Evolutionary conservation across 805 yeast genomes (phyloP).

Genomic region (Candida insectorum): DNA sequence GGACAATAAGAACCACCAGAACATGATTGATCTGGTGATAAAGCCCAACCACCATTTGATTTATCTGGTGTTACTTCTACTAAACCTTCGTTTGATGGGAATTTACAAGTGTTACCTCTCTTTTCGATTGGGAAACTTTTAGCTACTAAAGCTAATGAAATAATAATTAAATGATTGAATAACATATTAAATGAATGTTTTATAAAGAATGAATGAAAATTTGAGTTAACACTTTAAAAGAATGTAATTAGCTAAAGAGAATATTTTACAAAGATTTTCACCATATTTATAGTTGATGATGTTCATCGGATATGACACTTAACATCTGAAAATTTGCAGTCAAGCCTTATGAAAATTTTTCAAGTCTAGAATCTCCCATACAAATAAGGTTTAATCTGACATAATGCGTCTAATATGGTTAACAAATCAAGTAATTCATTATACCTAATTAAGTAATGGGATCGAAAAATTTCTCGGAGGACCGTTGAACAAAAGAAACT

Average conservation of each 20-base stretch:
- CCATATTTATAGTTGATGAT: neutral
- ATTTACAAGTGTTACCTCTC: constrained; percentile 50
- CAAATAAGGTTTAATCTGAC: too few species aligned
- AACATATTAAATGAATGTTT: constrained; percentile 9
- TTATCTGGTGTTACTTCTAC: constrained; percentile 62
- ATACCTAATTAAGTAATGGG: too few species aligned
- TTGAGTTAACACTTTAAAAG: too few species aligned
- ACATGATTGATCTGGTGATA: constrained; percentile 71
- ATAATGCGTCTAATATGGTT: too few species aligned
- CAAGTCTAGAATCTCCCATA: too few species aligned
- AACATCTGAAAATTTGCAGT: too few species aligned
- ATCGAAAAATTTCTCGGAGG: too few species aligned
- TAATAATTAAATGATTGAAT: constrained; percentile 8
- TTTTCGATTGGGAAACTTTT: constrained; percentile 23
- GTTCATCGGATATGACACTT: too few species aligned
- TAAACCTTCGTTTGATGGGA: constrained; percentile 66
- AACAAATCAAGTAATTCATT: too few species aligned
- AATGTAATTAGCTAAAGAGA: neutral
- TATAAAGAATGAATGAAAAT: constrained; percentile 1
- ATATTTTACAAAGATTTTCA: neutral
- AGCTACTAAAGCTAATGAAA: constrained; percentile 18
- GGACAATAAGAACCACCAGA: constrained; percentile 82
- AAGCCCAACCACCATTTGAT: constrained; percentile 82
- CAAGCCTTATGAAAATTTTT: too few species aligned
- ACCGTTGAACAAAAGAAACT: too few species aligned